Percentiles rank a stretch among this genome's conserved stretches.
phyloP scores from a whole-genome alignment of 139 green algal species.

The Protoeuglena noctilucae region DNA sequence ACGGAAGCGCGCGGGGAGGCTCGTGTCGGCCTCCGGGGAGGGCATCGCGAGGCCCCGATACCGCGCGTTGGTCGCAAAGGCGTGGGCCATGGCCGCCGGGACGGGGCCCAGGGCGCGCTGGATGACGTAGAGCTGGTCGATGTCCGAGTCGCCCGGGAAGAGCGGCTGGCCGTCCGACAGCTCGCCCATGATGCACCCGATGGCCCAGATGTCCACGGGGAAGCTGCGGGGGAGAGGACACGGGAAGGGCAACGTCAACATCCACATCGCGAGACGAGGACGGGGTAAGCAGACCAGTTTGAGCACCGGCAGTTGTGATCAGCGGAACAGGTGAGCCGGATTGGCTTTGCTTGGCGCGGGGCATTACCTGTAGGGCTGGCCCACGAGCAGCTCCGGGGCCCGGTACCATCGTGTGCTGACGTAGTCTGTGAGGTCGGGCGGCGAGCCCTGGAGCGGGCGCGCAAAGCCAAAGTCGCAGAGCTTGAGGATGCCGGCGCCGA shows the following conservation, averaged over 20 bases:
- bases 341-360: constrained; percentile 36
- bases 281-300: too few relatives aligned
- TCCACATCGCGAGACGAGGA: too few relatives aligned
- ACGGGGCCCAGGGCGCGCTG: constrained; percentile 23
- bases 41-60: neutral
- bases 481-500: too few relatives aligned
- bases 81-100: too few relatives aligned
- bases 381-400: constrained; percentile 47
- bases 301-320: too few relatives aligned
- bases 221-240: too few relatives aligned
- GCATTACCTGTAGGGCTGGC: constrained; percentile 21
- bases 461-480: constrained; percentile 44
- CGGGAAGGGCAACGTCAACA: too few relatives aligned
- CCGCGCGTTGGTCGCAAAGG: neutral
- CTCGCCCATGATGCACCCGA: constrained; percentile 55
- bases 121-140: constrained; percentile 45
- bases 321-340: too few relatives aligned
- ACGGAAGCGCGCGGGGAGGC: neutral
- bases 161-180: constrained; percentile 40
- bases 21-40: neutral
- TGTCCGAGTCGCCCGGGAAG: constrained; percentile 37
- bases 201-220: constrained; percentile 46
- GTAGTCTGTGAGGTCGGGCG: constrained; percentile 39
- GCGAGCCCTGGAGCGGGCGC: constrained; percentile 13
- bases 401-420: constrained; percentile 53